Base-by-base conservation (phyloP, 202 grass and related monocot genomes). In the Digitaria exilis region DNA sequence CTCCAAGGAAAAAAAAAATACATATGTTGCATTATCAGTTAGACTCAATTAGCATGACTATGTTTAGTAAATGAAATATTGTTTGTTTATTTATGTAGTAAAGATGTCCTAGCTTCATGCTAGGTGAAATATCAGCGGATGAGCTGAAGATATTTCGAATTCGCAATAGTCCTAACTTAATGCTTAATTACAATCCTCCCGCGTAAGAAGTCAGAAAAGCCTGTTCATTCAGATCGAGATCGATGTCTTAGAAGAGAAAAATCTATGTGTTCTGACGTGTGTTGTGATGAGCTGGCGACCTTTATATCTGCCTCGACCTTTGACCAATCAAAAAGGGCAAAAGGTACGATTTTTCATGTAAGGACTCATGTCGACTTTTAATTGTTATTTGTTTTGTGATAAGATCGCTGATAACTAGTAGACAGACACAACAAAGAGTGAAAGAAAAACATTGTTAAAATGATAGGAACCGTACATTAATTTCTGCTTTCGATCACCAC, bases 281-380 rank as follows among this genome's bases (percentile, higher is more conserved):
- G 17, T 29, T 29, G 57, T 29, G 57, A 30, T 35, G 70, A 52
- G 44, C 13, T 80, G 21, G 63, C 15, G 30, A 65, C 7, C 12
- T 73, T 78, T 79, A 64, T 54, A 60, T 60, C 16, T 29, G 25
- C 57, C 57, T 60, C 12, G 41, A 87, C 41, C 39, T 82, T 87
- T 61, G 63, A 69, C 62, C 51, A 39, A 37, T 42, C 12, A 60
- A 76, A 81, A 87, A 41, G 25, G 52, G 16, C 2, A 28, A 60
- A 80, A 59, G 51, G 14, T 34, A 39, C 35, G 14, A 41, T 59
- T 59, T 15, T 25, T 34, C 76, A 30, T 7, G 45, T 1, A 80
- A 71, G 34, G 14, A 25, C 13, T 32, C 24, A 18, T 31, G 26
- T 0, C 7, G 15, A 32, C 26, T 80, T 77, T 9, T 58, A 41